Evolutionary conservation across 345 rosid genomes (phyloP).

Genomic region (Pugionium cornutum): DNA sequence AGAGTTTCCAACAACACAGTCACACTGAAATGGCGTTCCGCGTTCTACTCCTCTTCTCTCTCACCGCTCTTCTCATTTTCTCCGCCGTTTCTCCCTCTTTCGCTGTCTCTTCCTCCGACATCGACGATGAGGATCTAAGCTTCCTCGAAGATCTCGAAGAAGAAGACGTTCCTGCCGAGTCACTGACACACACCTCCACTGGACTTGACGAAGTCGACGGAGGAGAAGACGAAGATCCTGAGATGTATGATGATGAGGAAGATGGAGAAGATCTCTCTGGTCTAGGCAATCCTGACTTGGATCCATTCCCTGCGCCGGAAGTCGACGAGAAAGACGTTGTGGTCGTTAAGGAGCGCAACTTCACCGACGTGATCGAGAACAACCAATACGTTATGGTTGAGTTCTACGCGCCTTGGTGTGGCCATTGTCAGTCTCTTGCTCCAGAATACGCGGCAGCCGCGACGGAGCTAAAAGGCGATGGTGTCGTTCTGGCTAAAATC

Average conservation of each 20-base stretch:
- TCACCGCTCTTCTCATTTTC: slow-evolving; percentile 54
- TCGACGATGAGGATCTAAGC: slow-evolving; percentile 72
- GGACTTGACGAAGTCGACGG: slow-evolving; percentile 24
- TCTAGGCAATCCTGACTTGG: slow-evolving; percentile 58
- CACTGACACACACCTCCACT: slow-evolving; percentile 10
- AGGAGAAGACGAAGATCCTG: slow-evolving; percentile 39
- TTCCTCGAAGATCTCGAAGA: slow-evolving; percentile 63
- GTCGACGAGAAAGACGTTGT: slow-evolving; percentile 92
- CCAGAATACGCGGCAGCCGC: slow-evolving; percentile 99
- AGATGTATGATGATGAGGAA: slow-evolving; percentile 49
- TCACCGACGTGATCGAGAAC: slow-evolving; percentile 62
- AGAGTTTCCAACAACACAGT: background rate
- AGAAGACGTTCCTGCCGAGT: slow-evolving; percentile 15
- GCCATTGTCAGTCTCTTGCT: slow-evolving; percentile 92
- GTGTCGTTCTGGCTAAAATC: slow-evolving; percentile 81
- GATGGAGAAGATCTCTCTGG: slow-evolving; percentile 59
- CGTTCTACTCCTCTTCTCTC: slow-evolving; percentile 45
- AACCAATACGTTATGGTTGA: slow-evolving; percentile 88
- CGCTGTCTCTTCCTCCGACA: slow-evolving; percentile 33
- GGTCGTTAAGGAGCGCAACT: slow-evolving; percentile 72
- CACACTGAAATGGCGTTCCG: slow-evolving; percentile 51
- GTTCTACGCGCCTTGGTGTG: slow-evolving; percentile 99
- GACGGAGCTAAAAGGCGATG: slow-evolving; percentile 71
- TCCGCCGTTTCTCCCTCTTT: slow-evolving; percentile 51
- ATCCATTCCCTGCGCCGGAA: slow-evolving; percentile 57